Base-by-base conservation (phyloP, 768 basidiomycete genomes). In the Termitomyces titanicus region DNA sequence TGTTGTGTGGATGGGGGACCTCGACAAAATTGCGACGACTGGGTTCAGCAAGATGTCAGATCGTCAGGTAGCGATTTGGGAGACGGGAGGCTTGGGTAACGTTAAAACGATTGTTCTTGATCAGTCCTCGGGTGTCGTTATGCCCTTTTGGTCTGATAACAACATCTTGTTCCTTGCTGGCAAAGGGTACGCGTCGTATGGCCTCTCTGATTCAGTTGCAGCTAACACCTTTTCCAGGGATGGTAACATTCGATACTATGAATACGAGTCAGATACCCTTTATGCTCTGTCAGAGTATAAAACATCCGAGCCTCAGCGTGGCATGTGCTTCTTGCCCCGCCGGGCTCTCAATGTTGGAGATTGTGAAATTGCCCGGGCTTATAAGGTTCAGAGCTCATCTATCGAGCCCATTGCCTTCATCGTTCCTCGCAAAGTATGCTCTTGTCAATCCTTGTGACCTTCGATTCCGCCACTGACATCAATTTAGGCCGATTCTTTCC, bases 131-230 rank as follows among this genome's bases (percentile, higher is more conserved):
- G 96, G 96, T 37, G 92, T 96, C 10, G 69, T 95, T 40, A 98
- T 98, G 94, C 96, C 96, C 2, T 97, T 97, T 84, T 98, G 92
- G 86, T 86, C 83, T 39, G 94, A 96, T 62, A 98, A 96, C 69
- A 89, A 91, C 61, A 89, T 97, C 51, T 73, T 94, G 40, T 92
- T 94, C 81, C 77, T 92, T 55, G 93, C 92, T 70, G 93, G 94
- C 47, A 96, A 96, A 72, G 94, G 92, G 89, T 90, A 58, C 55
- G 56, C n/a, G 31, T 13, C 35, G 17, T 29, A 1, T 38, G 76
- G 68, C n/a, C 35, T 39, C 20, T 22, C 52, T 39, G 17, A 12
- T 46, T 7, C 45, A 24, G 12, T 43, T 51, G 20, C 46, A 34
- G 40, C 51, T 52, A 34, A 51, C 0, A 1, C 25, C 45, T 25